Conservation (phyloP, 2,329 filamentous ascomycete genomes). For the Colletotrichum gigasporum region DNA sequence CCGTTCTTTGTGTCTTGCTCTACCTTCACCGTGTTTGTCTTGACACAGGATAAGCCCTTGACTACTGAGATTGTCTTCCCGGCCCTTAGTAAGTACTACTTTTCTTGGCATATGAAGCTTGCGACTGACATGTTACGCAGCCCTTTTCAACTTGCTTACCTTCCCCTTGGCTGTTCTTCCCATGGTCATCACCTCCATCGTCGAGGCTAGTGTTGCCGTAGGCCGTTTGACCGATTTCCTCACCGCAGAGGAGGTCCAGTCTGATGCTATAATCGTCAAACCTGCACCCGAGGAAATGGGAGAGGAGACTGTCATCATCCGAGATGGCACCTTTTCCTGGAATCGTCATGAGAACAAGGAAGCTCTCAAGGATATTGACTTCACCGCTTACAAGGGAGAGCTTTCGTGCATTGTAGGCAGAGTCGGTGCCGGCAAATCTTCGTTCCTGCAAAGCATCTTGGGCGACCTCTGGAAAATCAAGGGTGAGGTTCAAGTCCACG, state of each 20-base stretch:
- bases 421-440: constrained; percentile 96
- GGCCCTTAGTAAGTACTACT: constrained; percentile 58
- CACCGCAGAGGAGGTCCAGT: constrained; percentile 87
- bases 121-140: constrained; percentile 44
- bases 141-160: constrained; percentile 94
- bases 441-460: constrained; percentile 85
- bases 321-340: constrained; percentile 93
- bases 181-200: constrained; percentile 97
- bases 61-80: constrained; percentile 97
- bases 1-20: constrained; percentile 98
- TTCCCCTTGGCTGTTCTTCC: constrained; percentile 94
- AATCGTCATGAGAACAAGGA: constrained; percentile 80
- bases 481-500: constrained; percentile 84
- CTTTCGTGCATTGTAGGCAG: constrained; percentile 92
- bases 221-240: constrained; percentile 87
- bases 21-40: constrained; percentile 93
- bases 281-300: constrained; percentile 78
- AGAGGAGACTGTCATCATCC: constrained; percentile 86
- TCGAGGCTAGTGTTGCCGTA: constrained; percentile 94
- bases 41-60: constrained; percentile 81
- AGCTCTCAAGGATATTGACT: constrained; percentile 84
- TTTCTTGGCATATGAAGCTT: not conserved
- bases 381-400: constrained; percentile 90
- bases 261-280: constrained; percentile 78
- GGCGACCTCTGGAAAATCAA: constrained; percentile 92